phyloP scores from a whole-genome alignment of 1,284 basidiomycete genomes.

The Apiotrichum gracile region DNA sequence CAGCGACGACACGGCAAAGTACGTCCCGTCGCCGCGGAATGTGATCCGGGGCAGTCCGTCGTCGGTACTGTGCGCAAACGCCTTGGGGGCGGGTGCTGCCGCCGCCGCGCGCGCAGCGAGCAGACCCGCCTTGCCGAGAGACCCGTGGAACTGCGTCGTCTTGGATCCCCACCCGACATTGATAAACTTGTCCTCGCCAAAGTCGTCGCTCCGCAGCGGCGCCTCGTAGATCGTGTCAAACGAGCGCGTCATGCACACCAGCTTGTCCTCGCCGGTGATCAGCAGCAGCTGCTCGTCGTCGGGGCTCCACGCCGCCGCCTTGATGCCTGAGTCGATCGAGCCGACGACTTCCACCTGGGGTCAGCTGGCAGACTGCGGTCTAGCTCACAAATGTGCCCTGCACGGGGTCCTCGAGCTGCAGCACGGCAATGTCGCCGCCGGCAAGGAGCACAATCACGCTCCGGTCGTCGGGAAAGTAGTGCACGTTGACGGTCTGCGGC shows the following conservation, averaged over 20 bases:
- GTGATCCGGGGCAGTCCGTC: constrained; percentile 68
- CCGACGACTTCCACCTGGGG: constrained; percentile 67
- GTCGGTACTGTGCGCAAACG: constrained; percentile 57
- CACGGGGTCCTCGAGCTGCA: constrained; percentile 52
- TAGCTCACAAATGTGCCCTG: constrained; percentile 48
- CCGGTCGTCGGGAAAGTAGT: constrained; percentile 61
- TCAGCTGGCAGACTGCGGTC: neutral
- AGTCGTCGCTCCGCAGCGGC: constrained; percentile 65
- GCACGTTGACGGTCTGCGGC: constrained; percentile 57
- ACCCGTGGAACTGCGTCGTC: constrained; percentile 95
- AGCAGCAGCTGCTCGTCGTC: constrained; percentile 80
- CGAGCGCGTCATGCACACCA: constrained; percentile 80
- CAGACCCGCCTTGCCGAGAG: constrained; percentile 81
- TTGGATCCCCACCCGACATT: constrained; percentile 98
- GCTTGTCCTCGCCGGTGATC: constrained; percentile 69
- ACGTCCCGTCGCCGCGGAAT: constrained; percentile 89
- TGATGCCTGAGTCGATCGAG: constrained; percentile 75
- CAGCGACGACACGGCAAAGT: constrained; percentile 76
- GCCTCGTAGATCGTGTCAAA: constrained; percentile 84
- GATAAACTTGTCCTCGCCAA: constrained; percentile 85
- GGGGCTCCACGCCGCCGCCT: constrained; percentile 80
- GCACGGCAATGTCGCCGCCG: constrained; percentile 70
- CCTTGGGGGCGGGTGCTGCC: constrained; percentile 51
- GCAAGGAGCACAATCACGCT: constrained; percentile 60
- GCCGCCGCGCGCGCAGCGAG: constrained; percentile 32